Conservation (phyloP, 768 basidiomycete species). For the Tulasnella sp. region DNA sequence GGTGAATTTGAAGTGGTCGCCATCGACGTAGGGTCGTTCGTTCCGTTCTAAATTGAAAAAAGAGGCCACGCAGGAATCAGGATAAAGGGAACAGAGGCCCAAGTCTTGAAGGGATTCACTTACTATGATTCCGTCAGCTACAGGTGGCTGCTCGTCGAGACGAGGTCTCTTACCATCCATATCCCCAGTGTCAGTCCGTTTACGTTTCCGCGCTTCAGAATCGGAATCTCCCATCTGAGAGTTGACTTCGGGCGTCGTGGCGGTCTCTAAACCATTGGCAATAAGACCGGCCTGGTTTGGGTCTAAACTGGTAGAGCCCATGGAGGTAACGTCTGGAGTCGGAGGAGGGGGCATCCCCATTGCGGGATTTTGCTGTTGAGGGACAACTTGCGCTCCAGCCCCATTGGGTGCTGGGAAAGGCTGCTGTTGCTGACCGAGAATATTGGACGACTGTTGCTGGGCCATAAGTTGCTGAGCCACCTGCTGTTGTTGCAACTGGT, state of each 20-base stretch:
- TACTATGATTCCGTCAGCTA: constrained; percentile 27
- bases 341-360: not conserved
- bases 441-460: constrained; percentile 1
- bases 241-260: not conserved
- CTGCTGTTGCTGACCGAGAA: constrained; percentile 16
- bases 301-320: not conserved
- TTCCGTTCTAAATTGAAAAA: not conserved
- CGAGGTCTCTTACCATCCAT: constrained; percentile 60
- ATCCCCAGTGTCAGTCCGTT: constrained; percentile 53
- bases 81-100: not conserved
- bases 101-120: not conserved
- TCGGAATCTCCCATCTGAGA: constrained; percentile 31
- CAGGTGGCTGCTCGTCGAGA: constrained; percentile 26
- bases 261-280: constrained; percentile 43
- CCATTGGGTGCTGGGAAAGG: constrained; percentile 6
- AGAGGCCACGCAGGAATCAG: not conserved
- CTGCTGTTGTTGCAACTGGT: not conserved
- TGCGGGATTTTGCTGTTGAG: constrained; percentile 3
- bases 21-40: not conserved
- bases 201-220: constrained; percentile 60
- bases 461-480: not conserved
- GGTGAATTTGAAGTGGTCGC: not conserved
- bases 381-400: not conserved
- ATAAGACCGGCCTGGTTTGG: constrained; percentile 25
- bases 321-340: not conserved